A percentile compares a stretch with the other conserved stretches of the same genome.
These are phyloP conservation scores for Colletotrichum sp. DNA, from an alignment of 2,329 filamentous ascomycete genomes.

Conservation along the genomic window DNA sequence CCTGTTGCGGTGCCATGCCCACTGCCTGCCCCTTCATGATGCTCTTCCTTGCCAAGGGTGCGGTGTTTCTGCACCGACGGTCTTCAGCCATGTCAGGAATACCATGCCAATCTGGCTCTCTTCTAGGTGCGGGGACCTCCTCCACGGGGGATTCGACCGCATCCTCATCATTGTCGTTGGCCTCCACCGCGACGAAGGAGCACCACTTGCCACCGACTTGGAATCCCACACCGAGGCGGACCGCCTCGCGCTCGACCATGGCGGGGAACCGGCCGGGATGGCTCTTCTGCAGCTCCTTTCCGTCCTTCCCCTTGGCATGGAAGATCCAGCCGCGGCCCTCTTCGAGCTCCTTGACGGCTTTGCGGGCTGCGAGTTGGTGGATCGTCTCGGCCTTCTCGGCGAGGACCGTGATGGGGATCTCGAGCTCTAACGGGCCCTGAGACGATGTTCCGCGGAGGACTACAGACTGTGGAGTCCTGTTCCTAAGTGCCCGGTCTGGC, in stretches of 20 bases:
- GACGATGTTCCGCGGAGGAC: constrained; percentile 61
- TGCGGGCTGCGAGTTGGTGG: constrained; percentile 74
- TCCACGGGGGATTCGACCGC: neutral
- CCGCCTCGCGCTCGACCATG: constrained; percentile 69
- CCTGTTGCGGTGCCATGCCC: neutral
- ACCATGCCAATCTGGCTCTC: neutral
- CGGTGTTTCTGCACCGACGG: neutral
- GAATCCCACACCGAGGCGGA: constrained; percentile 68
- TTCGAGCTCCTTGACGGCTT: constrained; percentile 72
- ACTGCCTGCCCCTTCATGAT: neutral
- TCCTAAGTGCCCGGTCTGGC: constrained; percentile 43
- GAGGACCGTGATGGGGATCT: constrained; percentile 64
- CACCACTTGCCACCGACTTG: constrained; percentile 74
- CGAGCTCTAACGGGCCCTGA: constrained; percentile 65
- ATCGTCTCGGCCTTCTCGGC: constrained; percentile 57
- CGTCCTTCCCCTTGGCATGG: constrained; percentile 53
- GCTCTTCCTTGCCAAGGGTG: neutral
- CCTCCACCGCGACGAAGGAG: constrained; percentile 73
- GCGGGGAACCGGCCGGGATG: constrained; percentile 58
- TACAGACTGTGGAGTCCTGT: constrained; percentile 57
- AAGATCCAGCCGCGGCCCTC: constrained; percentile 71
- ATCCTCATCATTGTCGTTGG: constrained; percentile 25
- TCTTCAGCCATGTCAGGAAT: neutral
- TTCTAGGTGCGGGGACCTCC: neutral
- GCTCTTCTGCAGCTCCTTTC: constrained; percentile 49